A percentile compares a stretch with the other conserved stretches of the same genome.
Conservation (phyloP, 768 basidiomycete genomes). For the Termitomyces sp. region DNA sequence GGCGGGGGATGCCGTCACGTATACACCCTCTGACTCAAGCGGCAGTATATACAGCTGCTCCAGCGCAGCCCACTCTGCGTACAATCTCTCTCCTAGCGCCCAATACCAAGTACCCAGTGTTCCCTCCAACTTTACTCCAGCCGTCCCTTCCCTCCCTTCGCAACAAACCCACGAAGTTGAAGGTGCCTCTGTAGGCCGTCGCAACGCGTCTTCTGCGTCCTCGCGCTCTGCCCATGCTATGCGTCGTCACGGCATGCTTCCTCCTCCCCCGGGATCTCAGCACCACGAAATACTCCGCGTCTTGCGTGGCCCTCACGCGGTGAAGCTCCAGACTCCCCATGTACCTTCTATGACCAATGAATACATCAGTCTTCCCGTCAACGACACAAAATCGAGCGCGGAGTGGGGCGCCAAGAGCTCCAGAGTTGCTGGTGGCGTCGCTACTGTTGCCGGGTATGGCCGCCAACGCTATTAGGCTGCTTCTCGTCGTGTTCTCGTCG, state of each 20-base stretch:
- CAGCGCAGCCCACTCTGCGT: slow-evolving; percentile 3
- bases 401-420: slow-evolving; percentile 9
- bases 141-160: background rate
- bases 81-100: background rate
- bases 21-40: background rate
- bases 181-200: slow-evolving; percentile 7
- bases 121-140: background rate
- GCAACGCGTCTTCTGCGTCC: slow-evolving; percentile 17
- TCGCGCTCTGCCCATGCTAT: slow-evolving; percentile 10
- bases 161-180: background rate
- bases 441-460: slow-evolving; percentile 15
- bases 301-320: slow-evolving; percentile 15
- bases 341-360: background rate
- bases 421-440: background rate
- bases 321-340: slow-evolving; percentile 6
- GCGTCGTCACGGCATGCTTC: slow-evolving; percentile 3
- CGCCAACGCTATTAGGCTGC: slow-evolving; percentile 9
- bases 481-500: background rate
- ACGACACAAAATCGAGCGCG: slow-evolving; percentile 5
- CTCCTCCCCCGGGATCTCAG: background rate
- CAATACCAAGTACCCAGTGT: background rate
- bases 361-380: slow-evolving; percentile 8
- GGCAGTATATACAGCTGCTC: slow-evolving; percentile 6
- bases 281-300: slow-evolving; percentile 10
- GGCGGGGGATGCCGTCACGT: too few relatives aligned